Evolutionary conservation across 2,329 filamentous ascomycete genomes (phyloP), one percentile per base, ranked within the genome.

Genomic region (Colletotrichum orbiculare): DNA sequence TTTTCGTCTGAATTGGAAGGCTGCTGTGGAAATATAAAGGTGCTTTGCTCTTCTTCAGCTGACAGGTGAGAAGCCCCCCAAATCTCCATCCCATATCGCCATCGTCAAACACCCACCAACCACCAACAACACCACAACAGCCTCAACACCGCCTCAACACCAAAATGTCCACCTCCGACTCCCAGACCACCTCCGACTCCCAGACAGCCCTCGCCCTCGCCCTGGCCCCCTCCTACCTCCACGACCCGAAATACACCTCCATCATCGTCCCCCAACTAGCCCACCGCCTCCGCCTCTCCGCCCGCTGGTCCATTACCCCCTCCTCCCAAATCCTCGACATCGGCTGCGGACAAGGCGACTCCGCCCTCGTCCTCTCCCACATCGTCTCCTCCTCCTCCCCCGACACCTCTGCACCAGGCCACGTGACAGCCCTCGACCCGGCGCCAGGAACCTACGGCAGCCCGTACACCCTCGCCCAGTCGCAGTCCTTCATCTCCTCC

Each of bases 331-430:
- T 68, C 25, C 66, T 68, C 41, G 66, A 68, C 59, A 59, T 67
- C 49, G 66, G 66, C 48, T 68, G 66, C 64, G 66, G 66, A 9
- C 66, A 67, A 35, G 64, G 64, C 45, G 64, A 67, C 54, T 67
- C 64, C 37, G 49, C 60, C 9, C 49, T 67, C 17, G 60, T 60
- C 37, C 64, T 67, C 35, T 34, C 64, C 15, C 54, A 67, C n/a
- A 13, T 25, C n/a, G 60, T 67, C n/a, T 45, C 46, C 49, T 1
- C 46, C 49, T 1, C 17, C 46, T 5, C 12, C 47, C 38, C 38
- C 10, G 50, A 15, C 41, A n/a, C 35, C 48, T 38, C 45, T 8
- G 33, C n/a, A 3, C 45, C 17, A n/a, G 63, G 63, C 39, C 63
- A 64, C 35, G 46, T 64, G 8, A 66, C 63, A 47, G 63, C 37